Evolutionary conservation across 106 monocot species (phyloP), one percentile per base, ranked within the genome.

Genomic region (Ottelia alismoides): DNA sequence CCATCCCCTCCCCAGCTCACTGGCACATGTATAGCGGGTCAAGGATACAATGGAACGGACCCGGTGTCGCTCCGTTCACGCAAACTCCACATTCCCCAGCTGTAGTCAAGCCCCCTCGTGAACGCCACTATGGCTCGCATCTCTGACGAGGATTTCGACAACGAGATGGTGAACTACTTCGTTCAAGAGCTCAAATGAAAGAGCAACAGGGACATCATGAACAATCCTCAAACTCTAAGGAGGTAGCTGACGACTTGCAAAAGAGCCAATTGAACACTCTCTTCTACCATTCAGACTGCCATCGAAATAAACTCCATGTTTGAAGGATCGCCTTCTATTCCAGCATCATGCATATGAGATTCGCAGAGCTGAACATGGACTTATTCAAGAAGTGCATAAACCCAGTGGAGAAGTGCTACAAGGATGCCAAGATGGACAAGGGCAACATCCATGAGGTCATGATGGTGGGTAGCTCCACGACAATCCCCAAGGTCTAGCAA

Each of bases 341-440:
- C 28, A 30, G 22, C 31, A 35, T 57, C 30, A 57, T 40, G 10
- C 12, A 40, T 4, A 40, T 40, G 22, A n/a, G 56, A 6, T 57
- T 57, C 56, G 56, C 31, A 22, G 56, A 57, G 56, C 56, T 57
- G 30, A 57, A 57, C 56, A 61, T 61, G 61, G 80, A 80, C 50
- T 45, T 80, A 3, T 77, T 82, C 52, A 57, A 69, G 52, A 77
- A 74, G 53, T 77, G 82, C 53, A 82, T 82, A 66, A 70, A 72
- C 35, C 74, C 68, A 5, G 77, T 82, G 6, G 70, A 77, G 74
- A 82, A 74, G 58, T 84, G 83, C 47, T 52, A 78, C 48, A 61
- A 65, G 27, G 83, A 84, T 52, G 56, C 56, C 31, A 57, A 57
- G 56, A 9, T 57, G 17, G 56, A 57, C 32, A 57, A 57, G 32